Evolutionary conservation across 169 alveolate genomes (phyloP).

Genomic region (Plasmodium fragile): DNA sequence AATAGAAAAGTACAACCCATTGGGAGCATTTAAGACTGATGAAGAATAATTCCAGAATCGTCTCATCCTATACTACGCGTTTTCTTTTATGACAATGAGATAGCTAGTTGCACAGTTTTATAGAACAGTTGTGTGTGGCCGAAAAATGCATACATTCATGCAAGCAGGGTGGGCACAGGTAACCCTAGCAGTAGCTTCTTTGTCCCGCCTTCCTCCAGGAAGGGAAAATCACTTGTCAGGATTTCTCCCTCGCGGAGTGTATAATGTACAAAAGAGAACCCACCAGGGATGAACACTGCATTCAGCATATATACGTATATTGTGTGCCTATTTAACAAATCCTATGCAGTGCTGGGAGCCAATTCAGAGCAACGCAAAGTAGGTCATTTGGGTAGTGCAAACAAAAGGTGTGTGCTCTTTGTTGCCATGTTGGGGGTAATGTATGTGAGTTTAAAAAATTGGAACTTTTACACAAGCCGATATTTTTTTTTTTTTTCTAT

Average conservation of each 20-base stretch:
- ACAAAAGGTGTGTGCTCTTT: background rate
- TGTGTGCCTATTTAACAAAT: background rate
- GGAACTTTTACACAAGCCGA: background rate
- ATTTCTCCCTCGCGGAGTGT: background rate
- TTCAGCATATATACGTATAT: background rate
- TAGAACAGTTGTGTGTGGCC: background rate
- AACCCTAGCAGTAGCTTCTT: background rate
- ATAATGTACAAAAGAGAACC: background rate
- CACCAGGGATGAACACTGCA: background rate
- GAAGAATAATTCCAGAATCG: background rate
- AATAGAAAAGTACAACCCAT: background rate
- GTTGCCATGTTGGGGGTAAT: background rate
- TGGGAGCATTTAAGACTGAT: background rate
- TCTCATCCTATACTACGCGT: background rate
- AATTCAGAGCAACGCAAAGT: background rate
- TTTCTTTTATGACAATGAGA: background rate
- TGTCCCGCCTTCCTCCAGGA: background rate
- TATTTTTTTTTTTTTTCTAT: background rate
- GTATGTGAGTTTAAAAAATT: background rate
- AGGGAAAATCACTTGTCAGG: background rate
- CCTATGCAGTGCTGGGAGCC: background rate
- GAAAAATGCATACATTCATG: background rate
- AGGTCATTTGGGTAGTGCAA: background rate
- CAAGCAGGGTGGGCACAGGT: background rate
- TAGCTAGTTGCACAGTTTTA: background rate